Evolutionary conservation across 2,329 filamentous ascomycete genomes (phyloP), one percentile per base, ranked within the genome.

Genomic region (Fusarium stilboides): DNA sequence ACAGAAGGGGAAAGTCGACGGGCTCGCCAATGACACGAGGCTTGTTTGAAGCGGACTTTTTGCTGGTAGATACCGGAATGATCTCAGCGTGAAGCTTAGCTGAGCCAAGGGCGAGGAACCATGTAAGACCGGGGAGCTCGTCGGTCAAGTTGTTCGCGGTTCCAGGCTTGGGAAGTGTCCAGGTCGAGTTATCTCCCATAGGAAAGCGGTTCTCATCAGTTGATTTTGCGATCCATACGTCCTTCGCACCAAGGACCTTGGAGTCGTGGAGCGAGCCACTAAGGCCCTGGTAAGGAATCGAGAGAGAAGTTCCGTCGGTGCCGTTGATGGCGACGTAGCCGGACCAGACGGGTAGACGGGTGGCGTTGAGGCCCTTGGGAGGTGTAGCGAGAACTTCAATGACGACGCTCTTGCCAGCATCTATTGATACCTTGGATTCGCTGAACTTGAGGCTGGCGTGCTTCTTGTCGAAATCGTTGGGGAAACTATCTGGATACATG

Each of bases 331-430:
- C 69, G 36, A 84, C 75, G 65, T 78, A 83, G 6, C 82, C 82
- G 7, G 79, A 81, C 74, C 81, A 84, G 3, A 84, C 73, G 5
- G 81, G 80, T 2, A 84, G 73, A 24, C 79, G 79, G 2, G 71
- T 74, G 13, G 75, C 68, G 37, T 81, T 73, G 2, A 82, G 69
- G 3, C 75, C 69, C 70, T 72, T 61, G 1, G 84, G 84, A 1
- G 82, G 79, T 1, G 78, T 81, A 4, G 83, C 80, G 1, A 78
- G 78, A 14, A 88, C 84, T n/a, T 80, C 76, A 54, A 88, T 75
- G 1, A 80, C 80, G 62, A 82, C 80, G n/a, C 80, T 80, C 59
- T 84, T 73, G 9, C 80, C 80, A 5, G 80, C 78, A 2, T 73
- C 72, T 13, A 88, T 72, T 1, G 81, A 84, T 50, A 89, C 77